Evolutionary conservation across 2,329 filamentous ascomycete genomes (phyloP).

Genomic region (Apiospora arundinis): DNA sequence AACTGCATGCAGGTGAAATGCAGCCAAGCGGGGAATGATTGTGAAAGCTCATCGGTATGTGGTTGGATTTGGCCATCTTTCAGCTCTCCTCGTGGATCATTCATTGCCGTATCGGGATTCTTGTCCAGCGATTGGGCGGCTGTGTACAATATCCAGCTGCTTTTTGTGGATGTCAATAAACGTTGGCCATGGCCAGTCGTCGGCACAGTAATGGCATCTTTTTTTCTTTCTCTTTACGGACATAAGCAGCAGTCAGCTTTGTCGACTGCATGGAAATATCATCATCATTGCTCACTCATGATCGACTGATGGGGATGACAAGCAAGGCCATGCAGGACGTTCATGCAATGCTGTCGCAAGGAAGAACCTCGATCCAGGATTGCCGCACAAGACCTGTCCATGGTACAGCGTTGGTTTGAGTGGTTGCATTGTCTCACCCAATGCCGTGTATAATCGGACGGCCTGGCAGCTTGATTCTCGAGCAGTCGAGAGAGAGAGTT

Average conservation of each 20-base stretch:
- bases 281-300: not conserved
- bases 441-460: not conserved
- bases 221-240: not conserved
- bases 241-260: not conserved
- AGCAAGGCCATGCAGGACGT: not conserved
- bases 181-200: not conserved
- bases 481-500: not conserved
- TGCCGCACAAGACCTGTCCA: not conserved
- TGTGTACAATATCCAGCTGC: not conserved
- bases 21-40: conserved; percentile 17
- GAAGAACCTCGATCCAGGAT: not conserved
- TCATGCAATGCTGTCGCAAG: not conserved
- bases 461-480: not conserved
- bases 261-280: not conserved
- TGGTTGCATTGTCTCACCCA: not conserved
- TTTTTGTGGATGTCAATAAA: not conserved
- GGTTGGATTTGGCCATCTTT: conserved; percentile 13
- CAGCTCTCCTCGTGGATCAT: conserved; percentile 12
- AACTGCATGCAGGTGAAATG: conserved; percentile 6
- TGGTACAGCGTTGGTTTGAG: not conserved
- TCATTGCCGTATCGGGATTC: not conserved
- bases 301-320: not conserved
- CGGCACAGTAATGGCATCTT: not conserved
- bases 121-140: not conserved
- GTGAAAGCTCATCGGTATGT: conserved; percentile 1